Conservation (phyloP, 495 filamentous ascomycete species). For the Neurospora pannonica region DNA sequence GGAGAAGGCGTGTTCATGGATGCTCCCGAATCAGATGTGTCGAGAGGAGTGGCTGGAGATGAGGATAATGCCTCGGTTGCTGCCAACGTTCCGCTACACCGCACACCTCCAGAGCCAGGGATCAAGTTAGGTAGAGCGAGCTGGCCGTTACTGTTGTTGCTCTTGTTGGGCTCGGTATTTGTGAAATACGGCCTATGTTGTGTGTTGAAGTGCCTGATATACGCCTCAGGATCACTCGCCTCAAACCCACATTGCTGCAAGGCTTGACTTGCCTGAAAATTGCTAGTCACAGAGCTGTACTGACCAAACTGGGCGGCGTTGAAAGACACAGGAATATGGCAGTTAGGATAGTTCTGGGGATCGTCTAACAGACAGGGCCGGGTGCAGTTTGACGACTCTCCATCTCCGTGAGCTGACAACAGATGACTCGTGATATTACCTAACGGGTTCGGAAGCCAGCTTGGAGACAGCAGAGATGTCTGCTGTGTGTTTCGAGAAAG, state of each 20-base stretch:
- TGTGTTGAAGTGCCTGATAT: conserved; percentile 23
- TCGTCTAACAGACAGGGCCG: conserved; percentile 22
- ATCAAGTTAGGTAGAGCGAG: background rate
- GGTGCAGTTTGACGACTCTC: conserved; percentile 13
- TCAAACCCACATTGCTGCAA: conserved; percentile 23
- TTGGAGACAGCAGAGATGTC: conserved; percentile 5
- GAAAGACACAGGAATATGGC: conserved; percentile 16
- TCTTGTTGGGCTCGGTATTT: background rate
- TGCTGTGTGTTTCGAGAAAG: conserved; percentile 7
- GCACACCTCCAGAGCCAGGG: background rate
- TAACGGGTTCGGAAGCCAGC: conserved; percentile 6
- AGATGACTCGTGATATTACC: conserved; percentile 21
- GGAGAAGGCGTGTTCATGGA: conserved; percentile 20
- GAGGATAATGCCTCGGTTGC: conserved; percentile 16
- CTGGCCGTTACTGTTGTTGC: background rate
- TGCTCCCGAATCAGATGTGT: conserved; percentile 18
- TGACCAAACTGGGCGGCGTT: conserved; percentile 10
- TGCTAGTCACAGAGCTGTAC: conserved; percentile 5
- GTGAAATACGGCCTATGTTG: conserved; percentile 16
- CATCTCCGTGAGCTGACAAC: conserved; percentile 14
- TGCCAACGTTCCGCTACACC: background rate
- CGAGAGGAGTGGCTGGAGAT: conserved; percentile 16
- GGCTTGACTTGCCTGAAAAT: conserved; percentile 7
- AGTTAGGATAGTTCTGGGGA: conserved; percentile 16
- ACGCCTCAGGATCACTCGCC: conserved; percentile 17